Base-by-base conservation (phyloP, 768 basidiomycete genomes). In the Naganishia friedmannii region DNA sequence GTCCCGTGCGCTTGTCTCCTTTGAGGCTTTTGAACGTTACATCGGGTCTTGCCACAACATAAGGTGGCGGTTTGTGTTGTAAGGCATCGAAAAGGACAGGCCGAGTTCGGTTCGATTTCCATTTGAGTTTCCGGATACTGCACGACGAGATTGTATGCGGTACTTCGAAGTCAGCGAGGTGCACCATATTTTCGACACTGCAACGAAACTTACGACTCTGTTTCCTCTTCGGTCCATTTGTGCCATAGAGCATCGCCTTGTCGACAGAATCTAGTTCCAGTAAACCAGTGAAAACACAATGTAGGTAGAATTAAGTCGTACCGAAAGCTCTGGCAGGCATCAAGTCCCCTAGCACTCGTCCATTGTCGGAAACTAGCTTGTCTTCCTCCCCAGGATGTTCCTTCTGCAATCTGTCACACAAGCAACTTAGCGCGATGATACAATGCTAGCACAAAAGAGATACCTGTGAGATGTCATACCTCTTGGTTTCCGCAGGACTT, bases 401-500 rank as follows among this genome's bases (percentile, higher is more conserved):
- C 23, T 53, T 53, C 42, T 71, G 65, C 70, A 80, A 72, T 67
- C 79, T 79, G 39, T n/a, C 3, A 5, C 10, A 65, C 12, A 2
- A 37, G 3, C 19, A 57, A 23, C 15, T 29, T 28, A 28, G 19
- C 19, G 28, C 55, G 55, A 57, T 19, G 55, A 28, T 10, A 57
- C 6, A 17, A 57, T 57, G 19, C 15, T 6, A 34, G n/a, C 6
- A 28, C 55, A n/a, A n/a, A n/a, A n/a, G n/a, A n/a, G n/a, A n/a
- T n/a, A n/a, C n/a, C n/a, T n/a, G n/a, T n/a, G n/a, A n/a, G n/a
- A n/a, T n/a, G n/a, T n/a, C 29, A 15, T 58, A 76, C 94, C 93
- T 87, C 79, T 85, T 85, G 28, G 89, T 82, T 81, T 99, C 95
- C 56, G 86, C 88, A 21, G 86, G 88, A 78, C 92, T 96, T 73